A percentile compares a stretch with the other conserved stretches of the same genome.
Evolutionary conservation across 192 early-diverging fungal genomes (phyloP).

Genomic region (Entomortierella parvispora): DNA sequence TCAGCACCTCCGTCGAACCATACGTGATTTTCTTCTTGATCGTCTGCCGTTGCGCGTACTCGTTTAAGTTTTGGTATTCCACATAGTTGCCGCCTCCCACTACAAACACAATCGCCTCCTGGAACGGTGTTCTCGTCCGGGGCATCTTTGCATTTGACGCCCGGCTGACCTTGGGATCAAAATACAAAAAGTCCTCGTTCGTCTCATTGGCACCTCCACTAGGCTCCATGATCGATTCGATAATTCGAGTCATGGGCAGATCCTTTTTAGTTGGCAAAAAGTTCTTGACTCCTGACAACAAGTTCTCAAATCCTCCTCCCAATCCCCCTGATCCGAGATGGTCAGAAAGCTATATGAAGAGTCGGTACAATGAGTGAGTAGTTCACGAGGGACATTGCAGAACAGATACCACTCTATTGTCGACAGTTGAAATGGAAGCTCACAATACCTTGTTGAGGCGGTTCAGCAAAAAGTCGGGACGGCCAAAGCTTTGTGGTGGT

Average conservation of each 20-base stretch:
- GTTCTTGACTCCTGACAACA: slow-evolving; percentile 93
- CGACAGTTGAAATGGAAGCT: not conserved
- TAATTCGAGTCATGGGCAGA: slow-evolving; percentile 84
- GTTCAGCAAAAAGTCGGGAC: slow-evolving; percentile 62
- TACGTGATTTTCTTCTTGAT: slow-evolving; percentile 87
- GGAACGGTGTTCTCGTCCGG: slow-evolving; percentile 64
- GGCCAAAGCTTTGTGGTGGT: slow-evolving; percentile 57
- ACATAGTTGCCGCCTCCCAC: slow-evolving; percentile 98
- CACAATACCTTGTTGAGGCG: slow-evolving; percentile 74
- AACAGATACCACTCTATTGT: not conserved
- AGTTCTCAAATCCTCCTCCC: slow-evolving; percentile 76
- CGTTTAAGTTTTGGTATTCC: slow-evolving; percentile 96
- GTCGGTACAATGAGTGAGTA: slow-evolving; percentile 3
- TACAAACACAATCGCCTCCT: slow-evolving; percentile 97
- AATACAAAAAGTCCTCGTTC: slow-evolving; percentile 86
- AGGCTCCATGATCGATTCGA: slow-evolving; percentile 88
- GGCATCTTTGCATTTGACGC: slow-evolving; percentile 62
- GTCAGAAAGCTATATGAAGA: slow-evolving; percentile 77
- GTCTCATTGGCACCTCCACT: slow-evolving; percentile 59
- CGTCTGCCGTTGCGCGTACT: slow-evolving; percentile 74
- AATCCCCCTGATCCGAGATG: slow-evolving; percentile 74
- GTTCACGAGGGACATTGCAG: not conserved
- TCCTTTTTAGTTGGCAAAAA: slow-evolving; percentile 92
- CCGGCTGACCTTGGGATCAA: slow-evolving; percentile 85
- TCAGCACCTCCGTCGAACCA: slow-evolving; percentile 92